phyloP scores from a whole-genome alignment of 768 basidiomycete species.

The Collybiopsis confluens region DNA sequence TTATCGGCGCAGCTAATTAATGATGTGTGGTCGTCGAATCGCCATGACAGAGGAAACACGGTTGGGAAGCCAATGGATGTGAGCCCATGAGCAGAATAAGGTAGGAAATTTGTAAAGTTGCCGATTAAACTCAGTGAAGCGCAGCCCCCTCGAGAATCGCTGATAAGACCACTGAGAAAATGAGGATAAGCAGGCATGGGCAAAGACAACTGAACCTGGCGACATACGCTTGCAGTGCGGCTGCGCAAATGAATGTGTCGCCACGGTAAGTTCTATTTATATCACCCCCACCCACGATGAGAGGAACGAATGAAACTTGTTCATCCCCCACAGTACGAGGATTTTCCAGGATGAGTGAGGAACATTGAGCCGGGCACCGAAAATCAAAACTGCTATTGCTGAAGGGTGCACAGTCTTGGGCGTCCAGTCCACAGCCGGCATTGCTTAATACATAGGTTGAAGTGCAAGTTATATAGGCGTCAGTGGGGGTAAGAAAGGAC shows the following conservation, averaged over 20 bases:
- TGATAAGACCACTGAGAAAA: conserved; percentile 54
- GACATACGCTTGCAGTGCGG: conserved; percentile 76
- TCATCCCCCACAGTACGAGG: conserved; percentile 67
- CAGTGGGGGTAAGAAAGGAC: conserved; percentile 64
- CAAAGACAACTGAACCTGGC: conserved; percentile 6
- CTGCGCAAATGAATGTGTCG: conserved; percentile 81
- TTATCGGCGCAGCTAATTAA: conserved; percentile 69
- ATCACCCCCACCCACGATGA: conserved; percentile 87
- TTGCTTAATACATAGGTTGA: conserved; percentile 67
- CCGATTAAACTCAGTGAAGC: conserved; percentile 64
- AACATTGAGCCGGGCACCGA: conserved; percentile 76
- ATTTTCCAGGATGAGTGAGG: conserved; percentile 61
- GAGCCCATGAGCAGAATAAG: conserved; percentile 56
- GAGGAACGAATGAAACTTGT: conserved; percentile 61
- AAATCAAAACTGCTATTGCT: conserved; percentile 61
- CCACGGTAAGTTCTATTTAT: conserved; percentile 67
- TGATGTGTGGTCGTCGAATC: conserved; percentile 42
- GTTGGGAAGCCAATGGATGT: conserved; percentile 71
- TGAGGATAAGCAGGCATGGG: neutral
- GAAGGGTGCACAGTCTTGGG: conserved; percentile 61
- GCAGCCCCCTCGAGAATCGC: conserved; percentile 70
- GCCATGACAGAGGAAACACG: conserved; percentile 68
- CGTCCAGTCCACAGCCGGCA: conserved; percentile 72
- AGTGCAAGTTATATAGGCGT: conserved; percentile 63
- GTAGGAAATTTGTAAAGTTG: conserved; percentile 67